Percentiles rank a stretch among this genome's conserved stretches.
phyloP scores from a whole-genome alignment of 345 rosid genomes.

The Citrus reticulata region DNA sequence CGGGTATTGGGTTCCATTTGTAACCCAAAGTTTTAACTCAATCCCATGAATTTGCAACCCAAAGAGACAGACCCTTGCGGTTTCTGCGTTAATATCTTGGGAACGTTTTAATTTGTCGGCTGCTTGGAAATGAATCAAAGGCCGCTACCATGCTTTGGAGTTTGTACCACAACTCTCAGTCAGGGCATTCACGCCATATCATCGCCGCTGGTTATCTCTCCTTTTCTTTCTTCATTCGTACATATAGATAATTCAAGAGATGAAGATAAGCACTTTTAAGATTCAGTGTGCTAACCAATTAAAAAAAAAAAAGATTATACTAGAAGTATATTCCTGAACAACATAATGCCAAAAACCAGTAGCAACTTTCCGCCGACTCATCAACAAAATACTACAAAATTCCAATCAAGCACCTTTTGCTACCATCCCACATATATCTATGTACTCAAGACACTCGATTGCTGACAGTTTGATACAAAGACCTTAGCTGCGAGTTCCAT shows the following conservation, averaged over 20 bases:
- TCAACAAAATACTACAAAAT: not conserved
- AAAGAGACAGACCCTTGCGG: too few relatives aligned
- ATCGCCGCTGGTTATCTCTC: not conserved
- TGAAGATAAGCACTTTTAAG: not conserved
- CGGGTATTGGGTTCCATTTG: too few relatives aligned
- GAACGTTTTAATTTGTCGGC: too few relatives aligned
- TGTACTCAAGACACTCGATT: constrained; percentile 59
- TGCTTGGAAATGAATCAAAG: too few relatives aligned
- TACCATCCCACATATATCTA: not conserved
- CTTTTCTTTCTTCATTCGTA: not conserved
- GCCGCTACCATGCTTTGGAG: too few relatives aligned
- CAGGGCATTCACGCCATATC: too few relatives aligned
- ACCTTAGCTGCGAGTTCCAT: constrained; percentile 91
- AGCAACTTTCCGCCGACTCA: not conserved
- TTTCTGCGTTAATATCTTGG: too few relatives aligned
- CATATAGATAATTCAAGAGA: not conserved
- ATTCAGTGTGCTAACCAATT: not conserved
- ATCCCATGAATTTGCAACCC: too few relatives aligned
- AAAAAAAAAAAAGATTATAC: too few relatives aligned
- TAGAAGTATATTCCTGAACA: not conserved
- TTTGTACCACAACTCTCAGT: too few relatives aligned
- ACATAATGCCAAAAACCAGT: not conserved
- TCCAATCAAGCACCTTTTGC: not conserved
- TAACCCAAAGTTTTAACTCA: too few relatives aligned
- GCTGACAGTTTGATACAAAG: constrained; percentile 62